Conservation (phyloP, 495 filamentous ascomycete species). For the Penicillium argentinense region DNA sequence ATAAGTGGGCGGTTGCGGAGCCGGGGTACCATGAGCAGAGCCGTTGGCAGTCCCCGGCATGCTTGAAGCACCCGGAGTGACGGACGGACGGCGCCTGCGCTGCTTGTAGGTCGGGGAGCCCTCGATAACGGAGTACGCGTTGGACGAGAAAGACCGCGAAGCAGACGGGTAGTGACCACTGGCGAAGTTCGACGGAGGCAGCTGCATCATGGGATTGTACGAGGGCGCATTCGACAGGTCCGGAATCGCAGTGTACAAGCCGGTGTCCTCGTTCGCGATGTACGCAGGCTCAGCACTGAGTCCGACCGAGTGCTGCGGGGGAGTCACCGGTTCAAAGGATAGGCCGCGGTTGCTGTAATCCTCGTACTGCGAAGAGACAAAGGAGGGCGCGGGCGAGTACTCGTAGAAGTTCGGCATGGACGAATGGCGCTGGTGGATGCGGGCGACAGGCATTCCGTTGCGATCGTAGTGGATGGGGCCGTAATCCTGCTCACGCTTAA, state of each 20-base stretch:
- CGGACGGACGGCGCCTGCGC: conserved; percentile 85
- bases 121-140: conserved; percentile 93
- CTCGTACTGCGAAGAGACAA: conserved; percentile 94
- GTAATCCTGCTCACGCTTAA: conserved; percentile 83
- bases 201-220: conserved; percentile 84
- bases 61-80: conserved; percentile 70
- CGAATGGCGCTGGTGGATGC: conserved; percentile 84
- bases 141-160: conserved; percentile 71
- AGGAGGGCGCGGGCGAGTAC: conserved; percentile 96
- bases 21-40: conserved; percentile 32
- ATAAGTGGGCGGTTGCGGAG: conserved; percentile 42
- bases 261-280: conserved; percentile 95
- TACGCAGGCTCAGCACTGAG: conserved; percentile 88
- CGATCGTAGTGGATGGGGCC: conserved; percentile 80
- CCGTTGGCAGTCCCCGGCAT: conserved; percentile 51
- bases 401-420: conserved; percentile 98
- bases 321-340: conserved; percentile 94
- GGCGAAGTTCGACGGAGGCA: conserved; percentile 82
- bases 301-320: conserved; percentile 80
- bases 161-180: conserved; percentile 69
- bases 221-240: conserved; percentile 59
- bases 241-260: conserved; percentile 90
- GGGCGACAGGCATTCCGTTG: conserved; percentile 79
- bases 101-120: conserved; percentile 99
- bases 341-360: conserved; percentile 96